Evolutionary conservation across 1,284 basidiomycete species (phyloP), one percentile per base, ranked within the genome.

Genomic region (Somion occarium): DNA sequence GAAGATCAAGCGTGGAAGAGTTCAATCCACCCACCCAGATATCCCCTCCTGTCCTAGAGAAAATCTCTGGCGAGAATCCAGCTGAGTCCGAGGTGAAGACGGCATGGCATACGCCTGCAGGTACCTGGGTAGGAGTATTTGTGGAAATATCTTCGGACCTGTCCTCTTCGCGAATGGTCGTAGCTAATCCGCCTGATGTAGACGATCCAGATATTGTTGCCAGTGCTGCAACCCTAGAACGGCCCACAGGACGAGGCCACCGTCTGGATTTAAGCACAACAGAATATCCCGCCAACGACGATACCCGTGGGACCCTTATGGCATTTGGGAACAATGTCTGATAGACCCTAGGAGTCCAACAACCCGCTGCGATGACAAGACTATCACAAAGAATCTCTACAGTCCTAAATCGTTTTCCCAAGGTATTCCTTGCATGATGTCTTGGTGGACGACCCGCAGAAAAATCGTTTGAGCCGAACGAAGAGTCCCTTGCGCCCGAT

Each of bases 331-430:
- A 73, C 22, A 86, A 69, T 49, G 72, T 64, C 20, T 63, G 56
- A 38, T 79, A 71, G 5, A 85, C 70, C 42, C 64, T 62, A 0
- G 82, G 82, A 0, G 82, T 81, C 83, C 83, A 86, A 2, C 83
- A 83, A 1, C 83, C 82, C 1, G 80, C 78, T 4, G 79, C 71
- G 50, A 86, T 63, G 24, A 84, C 71, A 24, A 85, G 63, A 19
- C 67, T 61, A 69, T 76, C 53, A 66, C 72, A 66, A 13, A 66
- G 64, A 46, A 78, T 52, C 39, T 69, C 66, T 34, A 57, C 49
- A 38, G 53, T 56, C n/a, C 18, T 19, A 22, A 15, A 7, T 34
- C 30, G 12, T 34, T n/a, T n/a, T n/a, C n/a, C n/a, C n/a, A n/a
- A n/a, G n/a, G n/a, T n/a, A n/a, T n/a, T n/a, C n/a, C n/a, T n/a